Evolutionary conservation across 2,329 filamentous ascomycete species (phyloP).

Genomic region (Didymella segeticola): DNA sequence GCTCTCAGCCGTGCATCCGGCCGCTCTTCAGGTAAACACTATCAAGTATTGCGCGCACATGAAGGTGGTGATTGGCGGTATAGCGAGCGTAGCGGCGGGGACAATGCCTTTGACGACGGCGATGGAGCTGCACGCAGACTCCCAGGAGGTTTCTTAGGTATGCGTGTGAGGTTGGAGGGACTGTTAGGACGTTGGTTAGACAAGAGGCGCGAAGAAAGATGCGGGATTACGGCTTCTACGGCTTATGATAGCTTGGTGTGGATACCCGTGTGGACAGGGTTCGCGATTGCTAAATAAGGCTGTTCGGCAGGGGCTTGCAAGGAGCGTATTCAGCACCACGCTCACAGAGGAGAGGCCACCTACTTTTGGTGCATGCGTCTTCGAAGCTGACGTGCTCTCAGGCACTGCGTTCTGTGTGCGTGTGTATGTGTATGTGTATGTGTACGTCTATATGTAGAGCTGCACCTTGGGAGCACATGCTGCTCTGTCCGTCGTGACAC

Average conservation of each 20-base stretch:
- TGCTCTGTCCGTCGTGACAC: slow-evolving; percentile 2
- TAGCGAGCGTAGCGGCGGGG: slow-evolving; percentile 18
- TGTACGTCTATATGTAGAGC: background rate
- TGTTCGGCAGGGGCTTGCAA: background rate
- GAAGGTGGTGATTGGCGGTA: slow-evolving; percentile 2
- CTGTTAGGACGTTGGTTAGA: slow-evolving; percentile 3
- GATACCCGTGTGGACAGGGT: slow-evolving; percentile 8
- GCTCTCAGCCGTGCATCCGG: slow-evolving; percentile 40
- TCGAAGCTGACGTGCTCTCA: too few species aligned
- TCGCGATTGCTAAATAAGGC: slow-evolving; percentile 3
- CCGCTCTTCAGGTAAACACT: slow-evolving; percentile 34
- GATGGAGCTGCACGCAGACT: background rate
- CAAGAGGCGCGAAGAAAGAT: slow-evolving; percentile 1
- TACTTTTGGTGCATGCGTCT: too few species aligned
- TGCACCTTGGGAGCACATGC: slow-evolving; percentile 3
- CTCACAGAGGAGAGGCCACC: too few species aligned
- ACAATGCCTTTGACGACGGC: background rate
- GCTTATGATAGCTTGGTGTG: slow-evolving; percentile 12
- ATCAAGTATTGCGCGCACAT: slow-evolving; percentile 32
- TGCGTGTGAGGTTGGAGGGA: background rate
- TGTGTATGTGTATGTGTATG: too few species aligned
- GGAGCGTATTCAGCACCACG: slow-evolving; percentile 7
- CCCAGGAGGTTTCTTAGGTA: background rate
- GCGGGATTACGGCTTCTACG: slow-evolving; percentile 11
- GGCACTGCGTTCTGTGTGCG: too few species aligned